These are phyloP conservation scores for Penicillium sp. DNA, from an alignment of 2,329 filamentous ascomycete species.

Conservation along the genomic window DNA sequence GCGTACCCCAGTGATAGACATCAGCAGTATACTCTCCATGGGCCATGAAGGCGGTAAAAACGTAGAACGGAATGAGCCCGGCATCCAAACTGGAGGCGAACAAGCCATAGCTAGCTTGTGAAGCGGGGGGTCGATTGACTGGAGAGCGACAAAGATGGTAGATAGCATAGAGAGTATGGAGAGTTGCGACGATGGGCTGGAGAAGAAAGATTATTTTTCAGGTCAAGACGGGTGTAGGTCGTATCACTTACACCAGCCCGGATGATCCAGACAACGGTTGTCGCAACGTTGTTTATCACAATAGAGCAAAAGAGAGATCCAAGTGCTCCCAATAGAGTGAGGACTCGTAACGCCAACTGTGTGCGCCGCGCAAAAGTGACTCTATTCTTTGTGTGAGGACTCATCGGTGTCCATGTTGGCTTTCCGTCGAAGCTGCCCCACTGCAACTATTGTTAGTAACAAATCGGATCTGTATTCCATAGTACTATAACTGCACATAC, in stretches of 20 bases:
- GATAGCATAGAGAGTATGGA: constrained; percentile 74
- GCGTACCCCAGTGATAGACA: constrained; percentile 64
- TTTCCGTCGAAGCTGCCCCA: constrained; percentile 62
- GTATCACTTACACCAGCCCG: constrained; percentile 67
- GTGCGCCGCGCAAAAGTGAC: constrained; percentile 69
- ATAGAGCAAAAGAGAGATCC: constrained; percentile 76
- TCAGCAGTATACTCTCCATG: constrained; percentile 52
- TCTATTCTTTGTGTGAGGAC: constrained; percentile 66
- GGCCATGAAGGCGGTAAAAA: constrained; percentile 59
- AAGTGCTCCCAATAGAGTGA: constrained; percentile 68
- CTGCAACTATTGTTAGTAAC: constrained; percentile 29
- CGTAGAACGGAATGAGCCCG: constrained; percentile 65
- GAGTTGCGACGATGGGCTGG: constrained; percentile 73
- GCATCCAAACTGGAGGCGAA: constrained; percentile 76
- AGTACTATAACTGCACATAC: constrained; percentile 51
- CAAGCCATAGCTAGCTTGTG: constrained; percentile 84
- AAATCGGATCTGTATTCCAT: constrained; percentile 7
- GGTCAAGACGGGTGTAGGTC: not conserved
- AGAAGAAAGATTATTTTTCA: constrained; percentile 6
- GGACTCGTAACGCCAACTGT: constrained; percentile 68
- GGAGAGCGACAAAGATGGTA: constrained; percentile 76
- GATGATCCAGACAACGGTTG: constrained; percentile 71
- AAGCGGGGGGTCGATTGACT: constrained; percentile 71
- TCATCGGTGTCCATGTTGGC: constrained; percentile 66
- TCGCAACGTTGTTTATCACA: constrained; percentile 69